Base-by-base conservation (phyloP, 75 land plant species). In the Cryptomeria japonica region DNA sequence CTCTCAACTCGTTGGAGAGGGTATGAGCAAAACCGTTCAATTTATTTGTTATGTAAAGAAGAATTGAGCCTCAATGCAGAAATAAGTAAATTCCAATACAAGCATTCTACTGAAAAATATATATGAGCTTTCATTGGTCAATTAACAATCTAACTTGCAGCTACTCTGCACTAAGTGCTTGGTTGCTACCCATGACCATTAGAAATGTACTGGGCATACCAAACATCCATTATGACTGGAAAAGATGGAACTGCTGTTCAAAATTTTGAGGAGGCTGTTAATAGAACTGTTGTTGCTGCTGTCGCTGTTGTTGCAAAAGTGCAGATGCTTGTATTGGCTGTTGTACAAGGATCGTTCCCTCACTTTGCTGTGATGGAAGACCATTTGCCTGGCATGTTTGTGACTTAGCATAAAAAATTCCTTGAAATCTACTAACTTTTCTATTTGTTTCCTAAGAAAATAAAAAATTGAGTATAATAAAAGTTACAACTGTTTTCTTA, bases 351-450 rank as follows among this genome's bases (percentile, higher is more conserved):
- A 79, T 19, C 39, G 82, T 79, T 38, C 46, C 46, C 19, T 79
- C 82, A 79, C 22, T 46, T 79, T 79, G 82, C 82, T 79, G 44
- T 79, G 46, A 39, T 41, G 44, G 28, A 79, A 79, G 28, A 38
- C 44, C 82, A 79, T 41, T 79, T 79, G 44, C 82, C 82, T 79
- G 82, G 42, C 22, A 79, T 79, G 19, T 19, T 79, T 38, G 82
- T 41, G 25, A 78, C 25, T 39, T 79, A 19, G 46, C 82, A 79
- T 79, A 1, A 39, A 39, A 39, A 38, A 41, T 22, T 19, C 11
- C 25, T 39, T 79, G 44, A 18, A 78, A 39, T 38, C 8, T 19
- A 78, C 7, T 39, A 32, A 15, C 19, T 38, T 78, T 6, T 36
- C 38, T 38, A 38, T 37, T 19, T 6, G 28, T 64, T 64, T 25